Evolutionary conservation across 306 rosid species (phyloP).

Genomic region (Medicago arabica): DNA sequence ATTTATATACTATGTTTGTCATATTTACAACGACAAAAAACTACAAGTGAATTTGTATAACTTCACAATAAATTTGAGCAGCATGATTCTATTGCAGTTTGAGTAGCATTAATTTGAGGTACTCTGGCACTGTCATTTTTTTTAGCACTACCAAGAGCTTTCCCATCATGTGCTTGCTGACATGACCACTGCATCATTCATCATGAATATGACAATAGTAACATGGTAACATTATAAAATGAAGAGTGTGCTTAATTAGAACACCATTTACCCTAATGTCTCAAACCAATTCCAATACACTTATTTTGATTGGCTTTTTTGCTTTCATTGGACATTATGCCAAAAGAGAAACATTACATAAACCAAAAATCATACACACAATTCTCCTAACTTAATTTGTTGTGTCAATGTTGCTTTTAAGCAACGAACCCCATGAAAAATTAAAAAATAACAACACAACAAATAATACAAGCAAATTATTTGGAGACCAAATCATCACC

Average conservation of each 20-base stretch:
- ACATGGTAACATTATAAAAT: background rate
- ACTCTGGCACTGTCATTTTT: background rate
- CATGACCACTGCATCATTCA: background rate
- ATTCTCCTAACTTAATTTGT: slow-evolving; percentile 18
- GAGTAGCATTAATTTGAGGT: background rate
- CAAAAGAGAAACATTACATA: slow-evolving; percentile 21
- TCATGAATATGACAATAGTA: background rate
- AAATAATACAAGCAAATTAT: slow-evolving; percentile 8
- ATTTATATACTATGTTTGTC: too few species aligned
- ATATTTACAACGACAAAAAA: too few species aligned
- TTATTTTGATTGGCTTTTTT: too few species aligned
- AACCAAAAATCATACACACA: slow-evolving; percentile 8
- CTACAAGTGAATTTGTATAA: background rate
- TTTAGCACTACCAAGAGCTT: background rate
- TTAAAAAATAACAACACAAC: slow-evolving; percentile 26
- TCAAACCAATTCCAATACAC: too few species aligned
- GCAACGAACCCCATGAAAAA: slow-evolving; percentile 16
- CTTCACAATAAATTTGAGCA: background rate
- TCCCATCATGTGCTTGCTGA: background rate
- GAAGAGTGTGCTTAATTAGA: too few species aligned
- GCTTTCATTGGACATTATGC: background rate
- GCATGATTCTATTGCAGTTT: background rate
- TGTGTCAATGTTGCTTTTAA: slow-evolving; percentile 34
- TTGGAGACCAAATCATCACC: background rate
- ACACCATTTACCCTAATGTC: background rate